A percentile compares a stretch with the other conserved stretches of the same genome.
These are phyloP conservation scores for Coniochaeta sp. DNA, from an alignment of 2,329 filamentous ascomycete species.

Conservation along the genomic window DNA sequence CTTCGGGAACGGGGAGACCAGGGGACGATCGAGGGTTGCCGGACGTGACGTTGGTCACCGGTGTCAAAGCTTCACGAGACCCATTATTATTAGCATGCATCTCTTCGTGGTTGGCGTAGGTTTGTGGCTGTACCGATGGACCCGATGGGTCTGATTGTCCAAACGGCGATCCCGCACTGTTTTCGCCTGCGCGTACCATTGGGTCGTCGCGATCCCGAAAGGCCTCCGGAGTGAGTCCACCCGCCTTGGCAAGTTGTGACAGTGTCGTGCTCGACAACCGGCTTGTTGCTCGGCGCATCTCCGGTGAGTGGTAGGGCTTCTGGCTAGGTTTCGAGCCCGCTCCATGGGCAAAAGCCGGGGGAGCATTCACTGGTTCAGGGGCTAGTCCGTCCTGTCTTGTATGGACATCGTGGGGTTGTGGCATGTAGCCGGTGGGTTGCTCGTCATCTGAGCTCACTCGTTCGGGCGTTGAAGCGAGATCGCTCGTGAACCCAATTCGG, in stretches of 20 bases:
- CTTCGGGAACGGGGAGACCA: slow-evolving; percentile 31
- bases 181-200: slow-evolving; percentile 17
- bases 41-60: slow-evolving; percentile 21
- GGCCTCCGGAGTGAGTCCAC: slow-evolving; percentile 36
- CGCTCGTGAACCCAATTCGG: slow-evolving; percentile 26
- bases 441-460: slow-evolving; percentile 52
- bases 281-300: slow-evolving; percentile 73
- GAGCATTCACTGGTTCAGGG: slow-evolving; percentile 68
- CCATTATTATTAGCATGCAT: slow-evolving; percentile 46
- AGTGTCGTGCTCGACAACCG: slow-evolving; percentile 78
- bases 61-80: slow-evolving; percentile 45
- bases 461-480: slow-evolving; percentile 40
- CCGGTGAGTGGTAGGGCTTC: slow-evolving; percentile 66
- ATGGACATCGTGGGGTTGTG: neutral
- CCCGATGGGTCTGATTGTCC: slow-evolving; percentile 27
- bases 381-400: slow-evolving; percentile 24
- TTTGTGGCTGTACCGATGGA: slow-evolving; percentile 43
- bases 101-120: slow-evolving; percentile 36
- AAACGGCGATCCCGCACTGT: slow-evolving; percentile 21
- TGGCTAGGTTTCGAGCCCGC: slow-evolving; percentile 62
- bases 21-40: slow-evolving; percentile 22
- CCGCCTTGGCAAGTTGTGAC: slow-evolving; percentile 68
- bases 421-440: slow-evolving; percentile 21
- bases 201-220: slow-evolving; percentile 14
- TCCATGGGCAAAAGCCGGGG: slow-evolving; percentile 72